A percentile compares a stretch with the other conserved stretches of the same genome.
Conservation (phyloP, 768 basidiomycete genomes). For the Xanthoconium purpureum region DNA sequence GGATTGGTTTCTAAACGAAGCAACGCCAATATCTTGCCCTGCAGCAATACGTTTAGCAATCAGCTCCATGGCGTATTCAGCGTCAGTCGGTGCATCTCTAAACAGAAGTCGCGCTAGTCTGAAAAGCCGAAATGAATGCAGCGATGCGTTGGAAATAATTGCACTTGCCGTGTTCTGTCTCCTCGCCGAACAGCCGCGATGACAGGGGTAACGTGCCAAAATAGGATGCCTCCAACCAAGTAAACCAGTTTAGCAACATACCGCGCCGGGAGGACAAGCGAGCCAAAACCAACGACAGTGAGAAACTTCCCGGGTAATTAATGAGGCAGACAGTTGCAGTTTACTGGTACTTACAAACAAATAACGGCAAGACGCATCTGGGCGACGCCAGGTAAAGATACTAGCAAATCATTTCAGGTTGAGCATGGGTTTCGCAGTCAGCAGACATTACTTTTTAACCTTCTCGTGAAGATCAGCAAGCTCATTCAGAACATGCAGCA, state of each 20-base stretch:
- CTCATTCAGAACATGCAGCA: slow-evolving; percentile 42
- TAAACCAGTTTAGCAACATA: slow-evolving; percentile 48
- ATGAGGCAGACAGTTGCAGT: background rate
- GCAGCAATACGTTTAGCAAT: slow-evolving; percentile 57
- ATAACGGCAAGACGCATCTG: slow-evolving; percentile 49
- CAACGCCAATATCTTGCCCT: slow-evolving; percentile 47
- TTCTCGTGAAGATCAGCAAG: slow-evolving; percentile 63
- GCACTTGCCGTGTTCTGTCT: slow-evolving; percentile 45
- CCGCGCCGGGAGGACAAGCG: slow-evolving; percentile 46
- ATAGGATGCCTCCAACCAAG: slow-evolving; percentile 47
- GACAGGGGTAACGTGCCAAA: slow-evolving; percentile 64
- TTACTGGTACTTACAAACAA: slow-evolving; percentile 37
- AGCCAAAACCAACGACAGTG: slow-evolving; percentile 37
- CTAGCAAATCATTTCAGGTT: slow-evolving; percentile 31
- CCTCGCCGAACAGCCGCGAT: slow-evolving; percentile 47
- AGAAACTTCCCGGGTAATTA: slow-evolving; percentile 31
- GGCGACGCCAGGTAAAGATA: slow-evolving; percentile 65
- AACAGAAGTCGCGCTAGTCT: slow-evolving; percentile 47
- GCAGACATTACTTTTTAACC: slow-evolving; percentile 50
- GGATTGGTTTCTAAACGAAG: slow-evolving; percentile 20
- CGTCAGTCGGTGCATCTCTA: slow-evolving; percentile 58
- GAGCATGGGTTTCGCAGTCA: background rate
- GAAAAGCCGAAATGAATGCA: slow-evolving; percentile 1
- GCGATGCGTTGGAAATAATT: background rate
- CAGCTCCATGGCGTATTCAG: slow-evolving; percentile 68